Conservation (phyloP, 768 basidiomycete genomes). For the Termitomyces sp. region DNA sequence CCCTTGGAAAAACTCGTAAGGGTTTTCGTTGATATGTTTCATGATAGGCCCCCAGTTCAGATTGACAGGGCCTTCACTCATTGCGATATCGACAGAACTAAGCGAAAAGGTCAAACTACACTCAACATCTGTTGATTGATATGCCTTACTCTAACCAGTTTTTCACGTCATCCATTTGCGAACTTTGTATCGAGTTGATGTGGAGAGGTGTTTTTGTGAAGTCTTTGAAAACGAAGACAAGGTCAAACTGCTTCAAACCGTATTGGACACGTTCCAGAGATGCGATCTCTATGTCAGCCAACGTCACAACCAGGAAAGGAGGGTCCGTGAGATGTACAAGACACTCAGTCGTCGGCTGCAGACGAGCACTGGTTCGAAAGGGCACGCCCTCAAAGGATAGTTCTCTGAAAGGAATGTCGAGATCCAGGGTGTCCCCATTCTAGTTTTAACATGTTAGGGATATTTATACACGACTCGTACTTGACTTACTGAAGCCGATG, state of each 20-base stretch:
- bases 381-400: constrained; percentile 97
- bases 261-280: constrained; percentile 97
- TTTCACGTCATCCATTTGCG: constrained; percentile 94
- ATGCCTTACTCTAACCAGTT: constrained; percentile 95
- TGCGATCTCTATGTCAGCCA: constrained; percentile 93
- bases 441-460: constrained; percentile 14
- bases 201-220: constrained; percentile 90
- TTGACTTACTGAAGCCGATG: constrained; percentile 62
- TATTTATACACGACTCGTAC: not conserved
- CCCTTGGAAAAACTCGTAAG: constrained; percentile 91
- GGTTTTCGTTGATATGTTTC: constrained; percentile 97
- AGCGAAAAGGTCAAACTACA: constrained; percentile 7
- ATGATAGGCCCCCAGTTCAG: constrained; percentile 98
- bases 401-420: constrained; percentile 97
- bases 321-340: constrained; percentile 93
- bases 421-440: constrained; percentile 82
- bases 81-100: constrained; percentile 95
- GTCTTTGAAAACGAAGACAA: constrained; percentile 96
- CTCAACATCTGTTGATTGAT: not conserved
- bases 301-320: constrained; percentile 93
- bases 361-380: constrained; percentile 88
- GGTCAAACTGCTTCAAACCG: constrained; percentile 93
- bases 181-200: constrained; percentile 92
- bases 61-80: constrained; percentile 95
- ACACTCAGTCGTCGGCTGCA: constrained; percentile 96